Evolutionary conservation across 129 eudicot species (phyloP).

Genomic region (Flaveria ramosissima): DNA sequence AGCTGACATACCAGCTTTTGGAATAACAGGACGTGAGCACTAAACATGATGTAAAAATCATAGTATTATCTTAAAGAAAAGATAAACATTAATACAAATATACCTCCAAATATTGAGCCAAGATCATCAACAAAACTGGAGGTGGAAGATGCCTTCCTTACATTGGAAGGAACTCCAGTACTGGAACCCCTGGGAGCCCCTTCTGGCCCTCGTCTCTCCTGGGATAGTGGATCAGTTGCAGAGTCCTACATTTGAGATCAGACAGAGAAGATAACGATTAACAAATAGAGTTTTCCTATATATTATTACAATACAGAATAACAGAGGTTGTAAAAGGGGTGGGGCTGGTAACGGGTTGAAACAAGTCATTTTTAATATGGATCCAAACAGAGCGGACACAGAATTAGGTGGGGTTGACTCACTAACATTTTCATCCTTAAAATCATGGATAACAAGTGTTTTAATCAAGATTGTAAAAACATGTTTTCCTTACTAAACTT

Average conservation of each 20-base stretch:
- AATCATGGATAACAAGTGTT: neutral
- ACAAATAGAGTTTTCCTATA: neutral
- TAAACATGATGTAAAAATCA: constrained; percentile 16
- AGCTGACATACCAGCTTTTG: constrained; percentile 59
- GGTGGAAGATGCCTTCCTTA: constrained; percentile 70
- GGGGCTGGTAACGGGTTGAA: neutral
- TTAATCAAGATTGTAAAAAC: neutral
- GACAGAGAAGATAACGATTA: constrained; percentile 14
- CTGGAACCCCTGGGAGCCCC: constrained; percentile 52
- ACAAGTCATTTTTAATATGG: neutral
- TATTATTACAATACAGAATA: too few species aligned
- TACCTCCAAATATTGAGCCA: constrained; percentile 87
- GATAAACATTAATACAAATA: neutral
- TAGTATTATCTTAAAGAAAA: constrained; percentile 3
- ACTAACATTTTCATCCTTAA: too few species aligned
- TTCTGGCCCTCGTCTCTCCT: constrained; percentile 60
- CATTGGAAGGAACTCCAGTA: constrained; percentile 54
- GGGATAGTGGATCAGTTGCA: constrained; percentile 52
- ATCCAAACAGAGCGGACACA: neutral
- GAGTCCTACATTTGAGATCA: constrained; percentile 30
- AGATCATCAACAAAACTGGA: constrained; percentile 79
- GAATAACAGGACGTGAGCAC: constrained; percentile 28
- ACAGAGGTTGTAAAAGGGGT: neutral
- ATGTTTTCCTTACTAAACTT: neutral
- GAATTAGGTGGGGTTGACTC: neutral